These are phyloP conservation scores for Uronychia binucleata DNA, from an alignment of 73 alveolate genomes.

Conservation along the genomic window DNA sequence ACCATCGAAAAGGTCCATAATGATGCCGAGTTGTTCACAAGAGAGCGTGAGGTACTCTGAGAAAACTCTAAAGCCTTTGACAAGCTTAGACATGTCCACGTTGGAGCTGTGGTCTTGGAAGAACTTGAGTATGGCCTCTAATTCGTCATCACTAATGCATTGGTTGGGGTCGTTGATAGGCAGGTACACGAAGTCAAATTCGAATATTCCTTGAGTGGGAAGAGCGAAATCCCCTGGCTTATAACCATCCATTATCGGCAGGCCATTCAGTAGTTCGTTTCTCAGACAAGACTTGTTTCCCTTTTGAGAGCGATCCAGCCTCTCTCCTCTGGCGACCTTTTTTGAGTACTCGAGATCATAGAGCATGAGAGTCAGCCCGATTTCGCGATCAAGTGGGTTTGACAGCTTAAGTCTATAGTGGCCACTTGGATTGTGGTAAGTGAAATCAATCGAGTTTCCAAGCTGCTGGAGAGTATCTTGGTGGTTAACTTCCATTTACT, in stretches of 20 bases:
- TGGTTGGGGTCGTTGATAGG: slow-evolving; percentile 1
- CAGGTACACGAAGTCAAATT: slow-evolving; percentile 52
- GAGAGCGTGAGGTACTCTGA: slow-evolving; percentile 45
- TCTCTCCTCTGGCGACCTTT: slow-evolving; percentile 5
- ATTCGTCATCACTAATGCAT: slow-evolving; percentile 6
- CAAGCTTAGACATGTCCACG: not conserved
- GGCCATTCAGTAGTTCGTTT: slow-evolving; percentile 35
- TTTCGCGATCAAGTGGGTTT: slow-evolving; percentile 33
- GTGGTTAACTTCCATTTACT: not conserved
- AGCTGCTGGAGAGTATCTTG: not conserved
- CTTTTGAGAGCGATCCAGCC: slow-evolving; percentile 28
- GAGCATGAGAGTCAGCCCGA: slow-evolving; percentile 32
- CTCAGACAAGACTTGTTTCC: slow-evolving; percentile 61
- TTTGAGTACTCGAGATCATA: slow-evolving; percentile 12
- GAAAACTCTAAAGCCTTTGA: slow-evolving; percentile 8
- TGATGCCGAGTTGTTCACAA: slow-evolving; percentile 35
- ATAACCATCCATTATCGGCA: slow-evolving; percentile 2
- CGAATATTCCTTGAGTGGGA: slow-evolving; percentile 41
- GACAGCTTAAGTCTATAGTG: slow-evolving; percentile 39
- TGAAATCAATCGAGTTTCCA: slow-evolving; percentile 27
- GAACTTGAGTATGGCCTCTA: not conserved
- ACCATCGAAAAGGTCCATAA: slow-evolving; percentile 59
- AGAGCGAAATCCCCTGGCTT: slow-evolving; percentile 25
- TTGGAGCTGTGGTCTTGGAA: not conserved
- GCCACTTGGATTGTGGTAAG: slow-evolving; percentile 56